These are phyloP conservation scores for Puccinia polysora DNA, from an alignment of 1,284 basidiomycete species.

Conservation along the genomic window DNA sequence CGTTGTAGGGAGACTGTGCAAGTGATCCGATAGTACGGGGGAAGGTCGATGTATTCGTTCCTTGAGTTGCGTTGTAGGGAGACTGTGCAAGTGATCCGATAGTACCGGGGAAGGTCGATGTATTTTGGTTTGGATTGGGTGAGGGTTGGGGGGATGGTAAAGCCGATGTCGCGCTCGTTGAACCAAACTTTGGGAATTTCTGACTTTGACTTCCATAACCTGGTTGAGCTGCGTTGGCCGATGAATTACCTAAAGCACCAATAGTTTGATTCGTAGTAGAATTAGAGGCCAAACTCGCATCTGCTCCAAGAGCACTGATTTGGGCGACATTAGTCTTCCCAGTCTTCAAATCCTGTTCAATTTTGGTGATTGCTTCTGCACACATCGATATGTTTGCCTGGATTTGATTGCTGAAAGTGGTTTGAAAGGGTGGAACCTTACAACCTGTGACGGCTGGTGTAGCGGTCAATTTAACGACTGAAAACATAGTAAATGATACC, in stretches of 20 bases:
- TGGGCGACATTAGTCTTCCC: not conserved
- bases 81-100: too few species aligned
- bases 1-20: too few species aligned
- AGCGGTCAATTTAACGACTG: conserved; percentile 29
- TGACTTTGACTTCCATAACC: not conserved
- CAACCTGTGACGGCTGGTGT: conserved; percentile 18
- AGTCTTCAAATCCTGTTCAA: not conserved
- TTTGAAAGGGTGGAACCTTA: conserved; percentile 22
- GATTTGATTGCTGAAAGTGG: conserved; percentile 14
- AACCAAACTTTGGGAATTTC: not conserved
- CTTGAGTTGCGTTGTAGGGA: too few species aligned
- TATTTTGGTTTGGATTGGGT: too few species aligned
- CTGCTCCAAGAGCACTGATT: not conserved
- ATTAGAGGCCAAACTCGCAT: conserved; percentile 3
- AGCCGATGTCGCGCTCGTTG: not conserved
- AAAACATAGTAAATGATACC: conserved; percentile 29
- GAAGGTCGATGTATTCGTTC: too few species aligned
- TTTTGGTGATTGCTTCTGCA: conserved; percentile 22
- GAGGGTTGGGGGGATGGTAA: too few species aligned
- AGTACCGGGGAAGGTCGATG: too few species aligned
- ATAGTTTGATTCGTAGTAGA: conserved; percentile 5
- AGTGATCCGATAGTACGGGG: too few species aligned
- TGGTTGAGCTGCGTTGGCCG: not conserved
- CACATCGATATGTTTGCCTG: conserved; percentile 22
- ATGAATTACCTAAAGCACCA: not conserved